A percentile compares a stretch with the other conserved stretches of the same genome.
phyloP scores from a whole-genome alignment of 2,329 filamentous ascomycete genomes.

The Colletotrichum karsti region DNA sequence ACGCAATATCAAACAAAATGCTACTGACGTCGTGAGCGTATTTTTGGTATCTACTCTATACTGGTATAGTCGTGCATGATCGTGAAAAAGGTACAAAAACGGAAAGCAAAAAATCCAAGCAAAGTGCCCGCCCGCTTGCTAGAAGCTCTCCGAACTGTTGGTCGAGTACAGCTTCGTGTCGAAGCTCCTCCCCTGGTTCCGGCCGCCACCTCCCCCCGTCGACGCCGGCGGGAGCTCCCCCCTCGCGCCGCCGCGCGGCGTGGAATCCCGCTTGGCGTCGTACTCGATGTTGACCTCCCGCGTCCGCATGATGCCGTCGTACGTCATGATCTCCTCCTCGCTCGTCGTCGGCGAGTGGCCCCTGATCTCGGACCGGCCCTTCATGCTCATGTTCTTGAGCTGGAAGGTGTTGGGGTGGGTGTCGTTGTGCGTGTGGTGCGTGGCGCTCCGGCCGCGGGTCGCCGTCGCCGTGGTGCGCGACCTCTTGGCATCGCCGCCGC shows the following conservation, averaged over 20 bases:
- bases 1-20: background rate
- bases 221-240: background rate
- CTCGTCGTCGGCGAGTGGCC: constrained; percentile 42
- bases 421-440: background rate
- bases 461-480: constrained; percentile 3
- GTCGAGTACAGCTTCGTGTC: constrained; percentile 6
- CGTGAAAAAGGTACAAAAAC: background rate
- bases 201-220: background rate
- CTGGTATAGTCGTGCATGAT: background rate
- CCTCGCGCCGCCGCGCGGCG: background rate
- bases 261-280: constrained; percentile 8
- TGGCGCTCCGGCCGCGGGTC: background rate
- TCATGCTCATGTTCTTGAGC: constrained; percentile 33
- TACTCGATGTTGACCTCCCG: constrained; percentile 19
- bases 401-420: background rate
- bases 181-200: background rate
- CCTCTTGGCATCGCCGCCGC: constrained; percentile 5
- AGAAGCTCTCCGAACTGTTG: constrained; percentile 10
- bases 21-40: background rate
- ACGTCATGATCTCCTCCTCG: constrained; percentile 51
- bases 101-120: background rate
- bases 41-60: background rate
- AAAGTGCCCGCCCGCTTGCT: background rate
- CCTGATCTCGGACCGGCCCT: constrained; percentile 43
- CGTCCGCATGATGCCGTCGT: constrained; percentile 45